Percentiles rank a stretch among this genome's conserved stretches.
Conservation (phyloP, 2,329 filamentous ascomycete genomes). For the Fusarium hostae region DNA sequence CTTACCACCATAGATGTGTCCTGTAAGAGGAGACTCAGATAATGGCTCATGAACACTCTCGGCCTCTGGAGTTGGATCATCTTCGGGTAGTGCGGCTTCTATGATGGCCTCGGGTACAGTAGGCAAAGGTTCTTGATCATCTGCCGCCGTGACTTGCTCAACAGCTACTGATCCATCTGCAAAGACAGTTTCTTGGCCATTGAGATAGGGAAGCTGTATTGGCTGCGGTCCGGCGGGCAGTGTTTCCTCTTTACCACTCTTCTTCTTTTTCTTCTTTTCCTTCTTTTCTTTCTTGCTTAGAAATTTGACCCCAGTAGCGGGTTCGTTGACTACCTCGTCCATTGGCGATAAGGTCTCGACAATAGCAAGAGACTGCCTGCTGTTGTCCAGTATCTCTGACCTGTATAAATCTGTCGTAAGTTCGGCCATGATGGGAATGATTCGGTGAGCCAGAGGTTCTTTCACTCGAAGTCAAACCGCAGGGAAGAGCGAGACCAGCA, state of each 20-base stretch:
- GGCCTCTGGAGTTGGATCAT: background rate
- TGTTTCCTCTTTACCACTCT: rapidly evolving
- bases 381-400: rapidly evolving
- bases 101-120: no score
- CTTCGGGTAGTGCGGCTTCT: background rate
- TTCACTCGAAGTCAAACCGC: rapidly evolving
- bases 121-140: background rate
- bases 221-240: rapidly evolving
- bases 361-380: rapidly evolving
- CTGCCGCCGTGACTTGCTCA: background rate
- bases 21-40: rapidly evolving
- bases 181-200: rapidly evolving
- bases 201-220: rapidly evolving
- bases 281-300: rapidly evolving
- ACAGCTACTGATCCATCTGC: rapidly evolving
- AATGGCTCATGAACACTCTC: no score
- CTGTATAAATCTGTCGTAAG: rapidly evolving
- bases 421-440: background rate
- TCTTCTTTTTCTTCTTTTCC: background rate
- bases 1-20: background rate
- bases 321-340: rapidly evolving
- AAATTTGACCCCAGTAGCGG: rapidly evolving
- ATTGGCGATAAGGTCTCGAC: rapidly evolving
- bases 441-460: rapidly evolving
- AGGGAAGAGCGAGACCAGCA: rapidly evolving